Base-by-base conservation (phyloP, 2,329 filamentous ascomycete genomes). In the Talaromyces sp. region DNA sequence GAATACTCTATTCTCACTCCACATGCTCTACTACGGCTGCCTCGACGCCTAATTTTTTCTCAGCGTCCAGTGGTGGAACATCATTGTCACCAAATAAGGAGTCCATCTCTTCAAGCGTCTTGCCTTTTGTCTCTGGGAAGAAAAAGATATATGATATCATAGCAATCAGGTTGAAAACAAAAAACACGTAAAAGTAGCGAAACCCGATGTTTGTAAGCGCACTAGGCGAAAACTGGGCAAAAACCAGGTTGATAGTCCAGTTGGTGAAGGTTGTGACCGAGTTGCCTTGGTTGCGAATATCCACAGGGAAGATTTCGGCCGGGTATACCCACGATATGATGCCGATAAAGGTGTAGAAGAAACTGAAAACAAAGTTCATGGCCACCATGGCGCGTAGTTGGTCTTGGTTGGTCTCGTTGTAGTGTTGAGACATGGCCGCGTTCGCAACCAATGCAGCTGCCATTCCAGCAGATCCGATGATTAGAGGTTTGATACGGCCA, bases 111-210 rank as follows among this genome's bases (percentile, higher is more conserved):
- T 75, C 72, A 5, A 75, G 67, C 19, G 72, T 71, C 44, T 65
- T 58, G 2, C 67, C 69, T n/a, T 62, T 67, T 7, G 72, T 74
- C 58, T 74, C 72, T 0, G 72, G 71, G 42, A 71, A 74, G 42
- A 67, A 73, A n/a, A 71, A 67, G 69, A 73, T 76, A 52, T 72
- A 66, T 15, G 73, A 15, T 3, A 71, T 19, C 25, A 75, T 72
- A 4, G 75, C 79, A 17, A 74, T 72, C 67, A 81, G 72, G 62
- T 81, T 82, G 67, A 82, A 81, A 7, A 76, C 80, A 49, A 77
- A 76, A 66, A 82, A 81, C 13, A 77, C 71, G 65, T 81, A 82
- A 52, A 81, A 84, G 66, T 82, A 84, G 22, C 72, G 69, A 64
- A 82, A 83, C 0, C 75, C 77, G 19, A 82, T 70, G 1, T 65